Evolutionary conservation across 371 early-diverging fungal species (phyloP).

Genomic region (Zychaea mexicana): DNA sequence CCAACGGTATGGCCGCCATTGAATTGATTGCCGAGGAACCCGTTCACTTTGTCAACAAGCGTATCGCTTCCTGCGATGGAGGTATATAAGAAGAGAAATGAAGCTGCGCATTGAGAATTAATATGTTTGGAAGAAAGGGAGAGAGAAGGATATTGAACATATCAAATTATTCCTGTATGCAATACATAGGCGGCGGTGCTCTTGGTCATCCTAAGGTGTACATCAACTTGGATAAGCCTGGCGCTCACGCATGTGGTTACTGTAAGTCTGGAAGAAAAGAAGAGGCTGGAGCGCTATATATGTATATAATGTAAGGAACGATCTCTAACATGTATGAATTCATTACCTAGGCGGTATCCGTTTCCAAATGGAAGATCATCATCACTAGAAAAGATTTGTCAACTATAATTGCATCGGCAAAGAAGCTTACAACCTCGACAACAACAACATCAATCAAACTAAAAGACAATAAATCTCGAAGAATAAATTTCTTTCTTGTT

Average conservation of each 20-base stretch:
- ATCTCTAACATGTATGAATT: neutral
- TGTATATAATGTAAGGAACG: neutral
- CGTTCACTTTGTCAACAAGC: constrained; percentile 71
- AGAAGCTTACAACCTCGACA: no score
- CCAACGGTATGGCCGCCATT: constrained; percentile 89
- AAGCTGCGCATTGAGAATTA: neutral
- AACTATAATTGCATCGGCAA: no score
- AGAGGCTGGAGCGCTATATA: no score
- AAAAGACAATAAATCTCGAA: neutral
- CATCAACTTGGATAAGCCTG: constrained; percentile 83
- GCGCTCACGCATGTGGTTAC: constrained; percentile 77
- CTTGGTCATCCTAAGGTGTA: constrained; percentile 95
- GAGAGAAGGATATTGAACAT: neutral
- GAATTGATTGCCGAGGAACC: constrained; percentile 92
- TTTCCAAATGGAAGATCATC: constrained; percentile 65
- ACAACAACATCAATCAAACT: neutral
- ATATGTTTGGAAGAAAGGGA: neutral
- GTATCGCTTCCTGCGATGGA: constrained; percentile 88
- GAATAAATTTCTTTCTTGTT: no score
- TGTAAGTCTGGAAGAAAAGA: no score
- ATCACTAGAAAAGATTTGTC: constrained; percentile 17
- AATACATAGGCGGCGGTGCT: constrained; percentile 78
- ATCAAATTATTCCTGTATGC: neutral
- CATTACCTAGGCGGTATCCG: constrained; percentile 67
- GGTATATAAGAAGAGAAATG: no score